These are phyloP conservation scores for Saturnispora halmiae DNA, from an alignment of 805 yeast genomes.

Conservation along the genomic window DNA sequence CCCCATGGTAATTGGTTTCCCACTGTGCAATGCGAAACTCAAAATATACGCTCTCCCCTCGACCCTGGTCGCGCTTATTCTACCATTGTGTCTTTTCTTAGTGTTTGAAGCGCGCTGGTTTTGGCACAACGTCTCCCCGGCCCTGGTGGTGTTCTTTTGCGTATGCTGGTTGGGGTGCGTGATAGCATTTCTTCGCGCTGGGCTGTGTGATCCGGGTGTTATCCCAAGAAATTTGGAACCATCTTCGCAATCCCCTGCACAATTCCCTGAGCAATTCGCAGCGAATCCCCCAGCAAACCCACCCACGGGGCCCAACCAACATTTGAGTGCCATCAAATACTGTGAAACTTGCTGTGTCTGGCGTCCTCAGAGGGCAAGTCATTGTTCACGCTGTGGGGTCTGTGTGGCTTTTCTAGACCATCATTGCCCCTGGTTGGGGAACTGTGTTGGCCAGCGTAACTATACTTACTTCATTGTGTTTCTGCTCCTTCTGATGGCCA, in stretches of 20 bases:
- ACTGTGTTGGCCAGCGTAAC: conserved; percentile 69
- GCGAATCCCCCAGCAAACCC: conserved; percentile 20
- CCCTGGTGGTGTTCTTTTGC: conserved; percentile 44
- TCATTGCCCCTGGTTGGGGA: conserved; percentile 56
- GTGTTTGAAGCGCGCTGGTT: conserved; percentile 43
- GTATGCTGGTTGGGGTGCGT: conserved; percentile 47
- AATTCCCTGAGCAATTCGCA: too few relatives aligned
- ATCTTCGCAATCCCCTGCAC: too few relatives aligned
- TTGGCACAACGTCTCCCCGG: conserved; percentile 51
- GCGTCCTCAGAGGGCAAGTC: conserved; percentile 71
- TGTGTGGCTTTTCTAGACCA: conserved; percentile 60
- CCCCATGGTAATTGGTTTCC: not conserved
- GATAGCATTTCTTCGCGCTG: conserved; percentile 41
- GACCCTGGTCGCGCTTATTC: conserved; percentile 7
- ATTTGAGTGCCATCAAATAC: conserved; percentile 35
- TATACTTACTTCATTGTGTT: conserved; percentile 53
- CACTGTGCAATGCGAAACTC: not conserved
- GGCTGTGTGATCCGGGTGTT: conserved; percentile 61
- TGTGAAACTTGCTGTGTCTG: conserved; percentile 58
- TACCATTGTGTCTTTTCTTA: conserved; percentile 45
- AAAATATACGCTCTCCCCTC: conserved; percentile 12
- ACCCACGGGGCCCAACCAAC: conserved; percentile 1
- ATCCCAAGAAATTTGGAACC: conserved; percentile 61
- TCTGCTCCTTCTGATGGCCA: conserved; percentile 31
- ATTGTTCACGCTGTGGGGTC: conserved; percentile 60